Evolutionary conservation across 768 basidiomycete species (phyloP).

Genomic region (Macrolepiota albuminosa): DNA sequence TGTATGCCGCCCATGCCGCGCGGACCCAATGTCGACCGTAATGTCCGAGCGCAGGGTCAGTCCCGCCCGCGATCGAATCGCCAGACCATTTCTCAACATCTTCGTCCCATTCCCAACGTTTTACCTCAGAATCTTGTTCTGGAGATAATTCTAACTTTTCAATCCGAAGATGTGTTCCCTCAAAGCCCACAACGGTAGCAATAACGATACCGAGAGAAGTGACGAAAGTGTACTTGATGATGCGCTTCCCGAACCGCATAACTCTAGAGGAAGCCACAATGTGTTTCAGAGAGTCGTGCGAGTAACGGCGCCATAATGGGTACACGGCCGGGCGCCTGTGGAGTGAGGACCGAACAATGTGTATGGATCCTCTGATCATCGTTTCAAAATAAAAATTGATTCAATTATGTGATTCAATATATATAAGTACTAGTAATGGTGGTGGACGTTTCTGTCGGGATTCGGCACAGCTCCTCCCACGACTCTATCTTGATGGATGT

Average conservation of each 20-base stretch:
- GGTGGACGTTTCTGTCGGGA: neutral
- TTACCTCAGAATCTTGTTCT: constrained; percentile 47
- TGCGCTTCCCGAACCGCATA: constrained; percentile 39
- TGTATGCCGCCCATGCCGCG: constrained; percentile 66
- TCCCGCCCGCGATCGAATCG: constrained; percentile 49
- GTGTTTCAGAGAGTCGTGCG: constrained; percentile 25
- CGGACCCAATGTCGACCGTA: constrained; percentile 58
- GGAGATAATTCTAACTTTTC: constrained; percentile 47
- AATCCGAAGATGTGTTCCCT: constrained; percentile 58
- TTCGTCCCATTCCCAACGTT: constrained; percentile 64
- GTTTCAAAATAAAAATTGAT: constrained; percentile 1
- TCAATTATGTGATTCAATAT: neutral
- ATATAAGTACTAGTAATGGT: neutral
- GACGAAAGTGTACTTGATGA: constrained; percentile 46
- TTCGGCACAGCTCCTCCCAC: neutral
- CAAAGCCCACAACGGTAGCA: constrained; percentile 44
- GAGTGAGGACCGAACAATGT: constrained; percentile 1
- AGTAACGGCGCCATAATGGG: constrained; percentile 14
- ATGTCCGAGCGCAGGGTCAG: constrained; percentile 66
- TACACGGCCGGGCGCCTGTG: constrained; percentile 9
- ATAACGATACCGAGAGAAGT: constrained; percentile 38
- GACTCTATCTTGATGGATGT: neutral
- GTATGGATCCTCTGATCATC: constrained; percentile 11
- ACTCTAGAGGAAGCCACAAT: constrained; percentile 18
- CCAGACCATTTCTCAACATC: constrained; percentile 62